These are phyloP conservation scores for Salvia rosmarinus DNA, from an alignment of 257 asterid genomes.

Conservation along the genomic window DNA sequence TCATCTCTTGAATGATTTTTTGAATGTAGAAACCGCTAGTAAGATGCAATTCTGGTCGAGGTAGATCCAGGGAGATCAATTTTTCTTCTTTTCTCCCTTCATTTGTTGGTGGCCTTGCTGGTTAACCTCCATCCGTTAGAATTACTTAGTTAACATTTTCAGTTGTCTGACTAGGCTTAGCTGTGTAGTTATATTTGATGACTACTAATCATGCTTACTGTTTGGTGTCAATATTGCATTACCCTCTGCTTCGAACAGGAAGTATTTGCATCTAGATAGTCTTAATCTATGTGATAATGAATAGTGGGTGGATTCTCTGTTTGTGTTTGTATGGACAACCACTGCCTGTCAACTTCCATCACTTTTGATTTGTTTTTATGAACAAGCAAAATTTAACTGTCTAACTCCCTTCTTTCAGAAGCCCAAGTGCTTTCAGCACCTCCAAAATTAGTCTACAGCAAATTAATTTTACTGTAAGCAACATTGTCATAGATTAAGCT, in stretches of 20 bases:
- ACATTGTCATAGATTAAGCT: slow-evolving; percentile 6
- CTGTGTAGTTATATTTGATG: slow-evolving; percentile 14
- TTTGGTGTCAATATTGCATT: neutral
- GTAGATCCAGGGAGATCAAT: neutral
- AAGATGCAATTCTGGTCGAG: no score
- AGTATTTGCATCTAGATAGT: slow-evolving; percentile 11
- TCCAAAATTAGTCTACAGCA: slow-evolving; percentile 95
- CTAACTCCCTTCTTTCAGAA: slow-evolving; percentile 52
- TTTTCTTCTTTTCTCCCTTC: neutral
- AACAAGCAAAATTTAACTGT: slow-evolving; percentile 29
- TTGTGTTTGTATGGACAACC: neutral
- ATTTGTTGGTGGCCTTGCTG: no score
- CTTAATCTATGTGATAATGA: neutral
- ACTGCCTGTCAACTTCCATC: slow-evolving; percentile 2
- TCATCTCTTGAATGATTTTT: neutral
- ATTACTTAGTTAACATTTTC: neutral
- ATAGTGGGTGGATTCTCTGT: slow-evolving; percentile 1
- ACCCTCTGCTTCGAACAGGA: neutral
- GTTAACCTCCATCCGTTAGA: no score
- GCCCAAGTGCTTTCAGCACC: slow-evolving; percentile 94
- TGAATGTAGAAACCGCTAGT: neutral
- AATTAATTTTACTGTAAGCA: slow-evolving; percentile 77
- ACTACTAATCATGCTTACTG: neutral
- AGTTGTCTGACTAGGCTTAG: neutral
- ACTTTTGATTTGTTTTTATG: neutral